Base-by-base conservation (phyloP, 2,329 filamentous ascomycete species). In the Fusarium penzigii region DNA sequence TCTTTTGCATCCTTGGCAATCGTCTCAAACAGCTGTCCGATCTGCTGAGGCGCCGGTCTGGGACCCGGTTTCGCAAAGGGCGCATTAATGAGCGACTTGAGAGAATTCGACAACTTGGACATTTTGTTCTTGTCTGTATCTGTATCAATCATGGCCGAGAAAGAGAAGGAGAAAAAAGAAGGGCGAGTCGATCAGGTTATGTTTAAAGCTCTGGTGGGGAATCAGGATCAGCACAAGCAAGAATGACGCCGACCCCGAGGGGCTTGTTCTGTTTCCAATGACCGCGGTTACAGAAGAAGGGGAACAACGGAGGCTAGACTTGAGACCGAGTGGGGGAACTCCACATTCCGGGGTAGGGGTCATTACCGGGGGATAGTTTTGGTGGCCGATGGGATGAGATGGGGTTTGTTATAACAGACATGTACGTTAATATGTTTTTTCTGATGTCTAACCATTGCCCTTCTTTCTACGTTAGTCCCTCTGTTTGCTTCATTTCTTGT, bases 81-180 rank as follows among this genome's bases (percentile, higher is more conserved):
- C 53, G 86, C 82, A 64, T 88, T 88, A 73, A 92, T 87, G 57
- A 92, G 82, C 43, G 84, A 79, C 73, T 92, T 92, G 62, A 93
- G 78, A 45, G 83, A 74, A 1, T 82, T 77, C 2, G 88, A 89
- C 17, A 93, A 79, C 70, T 89, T 92, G 7, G 88, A 85, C 88
- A 90, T 91, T 61, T 56, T 52, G 29, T 56, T 45, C 40, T 55
- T 48, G 36, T 56, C 39, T 25, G 20, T 25, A 25, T 25, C 38
- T 59, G 52, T 62, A 65, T 65, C n/a, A 44, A 29, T 38, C 39
- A 14, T 14, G 29, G 32, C 12, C 25, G 25, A 42, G 20, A 29
- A 13, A 39, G 17, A 43, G n/a, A 6, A 14, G 10, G 3, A 9
- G 13, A 36, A 14, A 36, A 14, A 3, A 36, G 10, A 9, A 36